phyloP scores from a whole-genome alignment of 2,329 filamentous ascomycete species.

The Fusarium torreyae region DNA sequence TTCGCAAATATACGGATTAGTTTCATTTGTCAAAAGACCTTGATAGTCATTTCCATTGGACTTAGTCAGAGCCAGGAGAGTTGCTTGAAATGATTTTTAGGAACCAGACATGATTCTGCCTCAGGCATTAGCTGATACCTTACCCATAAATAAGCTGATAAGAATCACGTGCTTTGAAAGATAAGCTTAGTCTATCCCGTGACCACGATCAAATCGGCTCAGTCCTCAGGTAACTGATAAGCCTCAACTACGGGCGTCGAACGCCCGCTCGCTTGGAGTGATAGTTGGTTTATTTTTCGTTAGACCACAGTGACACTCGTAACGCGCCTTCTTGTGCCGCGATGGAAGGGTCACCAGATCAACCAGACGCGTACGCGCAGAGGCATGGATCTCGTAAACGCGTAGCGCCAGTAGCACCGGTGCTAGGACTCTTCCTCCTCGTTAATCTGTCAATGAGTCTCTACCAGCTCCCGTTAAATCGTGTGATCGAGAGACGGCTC shows the following conservation, averaged over 20 bases:
- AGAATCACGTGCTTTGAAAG: background rate
- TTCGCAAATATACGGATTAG: no score
- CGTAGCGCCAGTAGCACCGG: slow-evolving; percentile 26
- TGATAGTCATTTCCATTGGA: no score
- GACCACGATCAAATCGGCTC: background rate
- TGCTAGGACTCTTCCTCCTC: slow-evolving; percentile 61
- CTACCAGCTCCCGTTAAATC: slow-evolving; percentile 64
- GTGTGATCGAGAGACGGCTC: slow-evolving; percentile 63
- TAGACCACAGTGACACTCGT: no score
- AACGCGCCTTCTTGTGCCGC: background rate
- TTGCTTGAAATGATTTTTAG: no score
- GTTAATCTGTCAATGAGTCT: slow-evolving; percentile 65
- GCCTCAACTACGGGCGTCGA: background rate
- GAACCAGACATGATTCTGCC: background rate
- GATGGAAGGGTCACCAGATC: slow-evolving; percentile 1
- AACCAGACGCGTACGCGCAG: no score
- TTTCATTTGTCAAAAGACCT: no score
- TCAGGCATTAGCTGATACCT: background rate
- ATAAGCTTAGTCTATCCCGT: background rate
- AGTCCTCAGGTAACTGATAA: background rate
- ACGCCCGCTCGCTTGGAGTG: background rate
- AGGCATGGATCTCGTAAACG: background rate
- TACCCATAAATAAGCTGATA: background rate
- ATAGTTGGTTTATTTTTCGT: background rate
- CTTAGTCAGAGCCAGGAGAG: no score